Evolutionary conservation across 805 yeast species (phyloP).

Genomic region (Kregervanrija fluxuum): DNA sequence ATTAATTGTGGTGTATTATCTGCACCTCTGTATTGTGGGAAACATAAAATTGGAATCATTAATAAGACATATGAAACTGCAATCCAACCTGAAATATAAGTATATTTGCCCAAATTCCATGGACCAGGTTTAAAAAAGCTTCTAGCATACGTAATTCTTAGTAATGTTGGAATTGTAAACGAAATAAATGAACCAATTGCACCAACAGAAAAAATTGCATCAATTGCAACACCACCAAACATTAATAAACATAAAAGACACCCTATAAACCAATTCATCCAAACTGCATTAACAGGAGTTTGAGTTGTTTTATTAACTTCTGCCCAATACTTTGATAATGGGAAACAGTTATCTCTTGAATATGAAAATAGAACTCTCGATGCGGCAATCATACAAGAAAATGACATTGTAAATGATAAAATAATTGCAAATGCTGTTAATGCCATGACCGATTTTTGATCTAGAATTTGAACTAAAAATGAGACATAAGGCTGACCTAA

Average conservation of each 20-base stretch:
- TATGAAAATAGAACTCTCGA: slow-evolving; percentile 62
- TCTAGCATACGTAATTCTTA: slow-evolving; percentile 50
- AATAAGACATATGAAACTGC: slow-evolving; percentile 42
- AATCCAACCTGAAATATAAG: slow-evolving; percentile 41
- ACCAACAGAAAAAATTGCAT: slow-evolving; percentile 67
- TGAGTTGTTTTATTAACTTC: slow-evolving; percentile 42
- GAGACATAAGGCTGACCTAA: slow-evolving; percentile 57
- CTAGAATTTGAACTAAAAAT: slow-evolving; percentile 42
- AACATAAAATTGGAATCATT: slow-evolving; percentile 55
- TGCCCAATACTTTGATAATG: slow-evolving; percentile 43
- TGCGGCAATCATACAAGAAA: slow-evolving; percentile 56
- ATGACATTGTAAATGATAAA: slow-evolving; percentile 43
- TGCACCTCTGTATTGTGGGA: slow-evolving; percentile 42
- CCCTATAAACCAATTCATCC: slow-evolving; percentile 50
- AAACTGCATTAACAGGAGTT: slow-evolving; percentile 61
- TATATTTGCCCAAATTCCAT: slow-evolving; percentile 52
- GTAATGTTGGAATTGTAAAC: slow-evolving; percentile 54
- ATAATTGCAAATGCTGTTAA: slow-evolving; percentile 38
- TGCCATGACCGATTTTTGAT: slow-evolving; percentile 33
- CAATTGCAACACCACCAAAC: slow-evolving; percentile 59
- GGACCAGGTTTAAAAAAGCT: slow-evolving; percentile 56
- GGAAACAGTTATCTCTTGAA: slow-evolving; percentile 63
- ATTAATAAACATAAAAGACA: slow-evolving; percentile 50
- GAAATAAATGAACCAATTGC: slow-evolving; percentile 65
- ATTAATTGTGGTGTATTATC: slow-evolving; percentile 32